Percentiles rank a stretch among this genome's conserved stretches.
Evolutionary conservation across 495 filamentous ascomycete species (phyloP).

Genomic region (Xylaria nigripes): DNA sequence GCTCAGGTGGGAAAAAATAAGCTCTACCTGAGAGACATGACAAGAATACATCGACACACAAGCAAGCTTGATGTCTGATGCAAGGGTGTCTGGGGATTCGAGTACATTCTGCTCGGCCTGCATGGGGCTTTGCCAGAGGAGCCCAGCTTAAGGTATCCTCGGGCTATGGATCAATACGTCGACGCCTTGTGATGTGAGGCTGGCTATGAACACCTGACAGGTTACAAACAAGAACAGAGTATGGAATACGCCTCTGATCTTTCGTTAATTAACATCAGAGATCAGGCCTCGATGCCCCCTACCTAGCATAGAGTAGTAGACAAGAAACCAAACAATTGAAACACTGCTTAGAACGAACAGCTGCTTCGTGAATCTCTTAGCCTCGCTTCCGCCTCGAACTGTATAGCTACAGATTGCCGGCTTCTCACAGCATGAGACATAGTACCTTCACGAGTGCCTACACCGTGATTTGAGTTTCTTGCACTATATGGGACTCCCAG

Average conservation of each 20-base stretch:
- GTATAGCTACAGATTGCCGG: background rate
- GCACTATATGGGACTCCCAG: background rate
- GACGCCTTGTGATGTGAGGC: background rate
- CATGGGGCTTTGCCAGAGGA: background rate
- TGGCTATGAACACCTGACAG: background rate
- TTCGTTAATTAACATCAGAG: background rate
- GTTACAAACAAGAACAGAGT: background rate
- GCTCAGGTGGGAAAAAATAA: constrained; percentile 4
- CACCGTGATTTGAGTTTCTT: background rate
- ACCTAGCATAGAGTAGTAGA: constrained; percentile 6
- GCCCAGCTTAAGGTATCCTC: background rate
- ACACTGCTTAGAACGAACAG: background rate
- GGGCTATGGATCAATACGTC: constrained; percentile 4
- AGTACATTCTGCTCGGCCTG: background rate
- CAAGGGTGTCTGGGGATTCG: background rate
- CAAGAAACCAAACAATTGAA: constrained; percentile 6
- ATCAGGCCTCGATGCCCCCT: background rate
- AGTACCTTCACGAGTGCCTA: background rate
- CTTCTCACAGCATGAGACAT: background rate
- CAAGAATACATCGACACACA: background rate
- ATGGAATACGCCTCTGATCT: constrained; percentile 11
- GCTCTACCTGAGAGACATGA: background rate
- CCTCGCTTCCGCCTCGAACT: background rate
- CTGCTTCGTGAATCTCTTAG: background rate
- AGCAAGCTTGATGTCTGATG: background rate